Percentiles rank a stretch among this genome's conserved stretches.
Evolutionary conservation across 2,329 filamentous ascomycete species (phyloP).

Genomic region (Truncatella angustata): DNA sequence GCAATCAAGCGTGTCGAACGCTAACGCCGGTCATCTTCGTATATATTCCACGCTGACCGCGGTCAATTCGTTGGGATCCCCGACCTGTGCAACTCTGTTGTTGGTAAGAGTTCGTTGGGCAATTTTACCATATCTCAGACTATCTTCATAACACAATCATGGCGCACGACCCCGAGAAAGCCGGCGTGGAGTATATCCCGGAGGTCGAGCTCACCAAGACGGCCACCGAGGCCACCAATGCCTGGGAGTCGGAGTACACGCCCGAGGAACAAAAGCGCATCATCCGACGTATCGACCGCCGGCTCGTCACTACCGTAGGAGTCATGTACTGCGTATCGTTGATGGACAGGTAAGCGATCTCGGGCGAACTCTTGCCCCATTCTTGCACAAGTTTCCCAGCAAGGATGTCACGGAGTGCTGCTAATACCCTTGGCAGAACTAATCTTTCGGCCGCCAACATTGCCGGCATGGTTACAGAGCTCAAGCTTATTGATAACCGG

Average conservation of each 20-base stretch:
- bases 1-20: no score
- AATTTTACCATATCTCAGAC: no score
- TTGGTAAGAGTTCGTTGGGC: no score
- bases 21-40: no score
- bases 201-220: constrained; percentile 7
- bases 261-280: constrained; percentile 64
- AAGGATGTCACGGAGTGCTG: background rate
- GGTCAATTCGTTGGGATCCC: background rate
- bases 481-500: constrained; percentile 42
- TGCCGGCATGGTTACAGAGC: constrained; percentile 57
- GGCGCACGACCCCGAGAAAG: constrained; percentile 8
- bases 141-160: background rate
- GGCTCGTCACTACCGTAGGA: constrained; percentile 61
- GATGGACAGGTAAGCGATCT: constrained; percentile 60
- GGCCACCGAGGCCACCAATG: background rate
- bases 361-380: no score
- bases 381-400: background rate
- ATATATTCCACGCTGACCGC: background rate
- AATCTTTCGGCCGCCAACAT: constrained; percentile 73
- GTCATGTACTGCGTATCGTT: constrained; percentile 72
- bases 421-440: constrained; percentile 35
- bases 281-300: constrained; percentile 66
- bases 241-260: constrained; percentile 44
- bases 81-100: background rate
- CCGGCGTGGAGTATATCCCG: constrained; percentile 5